Evolutionary conservation across 169 alveolate genomes (phyloP).

Genomic region (Miamiensis avidus): DNA sequence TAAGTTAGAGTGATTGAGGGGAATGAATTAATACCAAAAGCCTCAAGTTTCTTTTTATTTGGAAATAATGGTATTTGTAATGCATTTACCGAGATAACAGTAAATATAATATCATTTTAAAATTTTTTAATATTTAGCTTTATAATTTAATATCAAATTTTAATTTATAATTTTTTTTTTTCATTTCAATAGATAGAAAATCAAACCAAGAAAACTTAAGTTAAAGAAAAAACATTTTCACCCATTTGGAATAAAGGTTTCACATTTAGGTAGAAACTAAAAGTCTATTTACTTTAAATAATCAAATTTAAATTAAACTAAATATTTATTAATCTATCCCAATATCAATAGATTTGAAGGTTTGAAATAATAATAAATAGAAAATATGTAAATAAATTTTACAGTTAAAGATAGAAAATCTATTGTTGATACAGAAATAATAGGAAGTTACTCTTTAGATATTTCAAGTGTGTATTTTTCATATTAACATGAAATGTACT

Average conservation of each 20-base stretch:
- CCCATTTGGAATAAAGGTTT: slow-evolving; percentile 61
- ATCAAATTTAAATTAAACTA: no score
- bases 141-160: not conserved
- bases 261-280: slow-evolving; percentile 32
- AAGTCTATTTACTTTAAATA: not conserved
- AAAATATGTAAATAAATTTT: slow-evolving; percentile 44
- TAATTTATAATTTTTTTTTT: no score
- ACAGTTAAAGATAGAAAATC: slow-evolving; percentile 52
- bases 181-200: not conserved
- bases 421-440: slow-evolving; percentile 39
- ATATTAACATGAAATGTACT: slow-evolving; percentile 55
- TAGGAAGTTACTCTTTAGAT: slow-evolving; percentile 61
- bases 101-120: not conserved
- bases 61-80: not conserved
- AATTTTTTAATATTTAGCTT: not conserved
- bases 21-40: slow-evolving; percentile 33
- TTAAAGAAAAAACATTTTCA: slow-evolving; percentile 28
- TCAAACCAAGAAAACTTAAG: slow-evolving; percentile 34
- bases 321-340: no score
- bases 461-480: slow-evolving; percentile 58
- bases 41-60: slow-evolving; percentile 4
- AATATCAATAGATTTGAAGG: slow-evolving; percentile 11
- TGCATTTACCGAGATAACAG: not conserved
- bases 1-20: slow-evolving; percentile 39
- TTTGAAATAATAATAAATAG: slow-evolving; percentile 42